Evolutionary conservation across 1,284 basidiomycete species (phyloP).

Genomic region (Phlebopus sp.): DNA sequence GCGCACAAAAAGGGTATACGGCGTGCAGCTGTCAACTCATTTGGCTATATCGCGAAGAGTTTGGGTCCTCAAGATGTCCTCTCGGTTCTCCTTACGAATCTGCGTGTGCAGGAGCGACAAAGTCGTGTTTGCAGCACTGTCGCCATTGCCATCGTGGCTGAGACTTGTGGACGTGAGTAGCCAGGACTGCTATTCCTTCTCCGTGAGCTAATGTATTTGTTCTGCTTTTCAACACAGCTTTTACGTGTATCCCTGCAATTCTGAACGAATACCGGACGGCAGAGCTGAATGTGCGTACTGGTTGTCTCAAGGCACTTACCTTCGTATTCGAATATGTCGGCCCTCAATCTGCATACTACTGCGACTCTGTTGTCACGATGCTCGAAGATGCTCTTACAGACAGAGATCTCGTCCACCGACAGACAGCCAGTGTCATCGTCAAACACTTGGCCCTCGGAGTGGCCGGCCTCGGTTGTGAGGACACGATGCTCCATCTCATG

Average conservation of each 20-base stretch:
- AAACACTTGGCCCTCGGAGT: conserved; percentile 98
- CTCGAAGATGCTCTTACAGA: conserved; percentile 98
- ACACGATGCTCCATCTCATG: conserved; percentile 96
- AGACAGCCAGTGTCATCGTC: conserved; percentile 98
- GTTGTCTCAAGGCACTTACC: conserved; percentile 96
- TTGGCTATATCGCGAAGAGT: conserved; percentile 99
- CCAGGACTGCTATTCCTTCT: conserved; percentile 7
- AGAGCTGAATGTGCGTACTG: conserved; percentile 98
- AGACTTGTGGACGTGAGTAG: conserved; percentile 89
- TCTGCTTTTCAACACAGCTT: conserved; percentile 56
- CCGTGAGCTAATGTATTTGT: conserved; percentile 20
- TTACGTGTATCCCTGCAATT: conserved; percentile 98
- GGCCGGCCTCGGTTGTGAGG: conserved; percentile 95
- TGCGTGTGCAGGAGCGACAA: conserved; percentile 98
- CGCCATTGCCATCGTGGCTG: conserved; percentile 95
- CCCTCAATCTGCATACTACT: conserved; percentile 99
- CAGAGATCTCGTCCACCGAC: conserved; percentile 96
- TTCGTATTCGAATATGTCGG: conserved; percentile 99
- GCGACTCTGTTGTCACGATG: conserved; percentile 95
- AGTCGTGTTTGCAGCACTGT: conserved; percentile 98
- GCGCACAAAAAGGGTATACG: conserved; percentile 99
- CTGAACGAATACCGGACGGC: conserved; percentile 98
- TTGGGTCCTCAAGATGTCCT: conserved; percentile 99
- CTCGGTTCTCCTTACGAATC: conserved; percentile 92
- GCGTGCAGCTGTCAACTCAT: conserved; percentile 98